Evolutionary conservation across 306 rosid species (phyloP), one percentile per base, ranked within the genome.

Genomic region (Trichosanthes truncata): DNA sequence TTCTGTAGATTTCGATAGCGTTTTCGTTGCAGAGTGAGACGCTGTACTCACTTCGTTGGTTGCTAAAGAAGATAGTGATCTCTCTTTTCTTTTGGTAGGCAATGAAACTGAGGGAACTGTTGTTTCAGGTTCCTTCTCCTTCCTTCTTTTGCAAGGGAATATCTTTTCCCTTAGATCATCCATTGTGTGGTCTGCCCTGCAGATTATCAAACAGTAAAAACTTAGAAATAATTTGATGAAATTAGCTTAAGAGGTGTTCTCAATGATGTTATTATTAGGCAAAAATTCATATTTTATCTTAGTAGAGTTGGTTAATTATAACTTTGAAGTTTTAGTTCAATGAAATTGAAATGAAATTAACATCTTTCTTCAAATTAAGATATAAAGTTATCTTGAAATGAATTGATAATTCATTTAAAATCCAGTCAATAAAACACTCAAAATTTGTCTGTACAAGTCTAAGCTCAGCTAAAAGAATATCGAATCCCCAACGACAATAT

Each of bases 161-260:
- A 91, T 81, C 86, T 93, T 96, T 74, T 89, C 87, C 87, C 97
- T 91, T 46, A 93, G 83, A 82, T 96, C 99, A 87, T 96, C 98
- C 87, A 96, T 80, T 86, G 89, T 93, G 84, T 93, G 98, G 88
- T 96, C 99, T 67, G 97, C 97, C 94, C 99, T 96, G 96, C 79
- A 85, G 21, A 45, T 46, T 46, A 13, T 48, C 43, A 48, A 72
- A 72, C 77, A 3, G 21, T 31, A 35, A 65, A 35, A 65, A 35
- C 43, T 12, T 45, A 81, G 63, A 76, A 81, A 81, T 53, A 79
- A 25, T n/a, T 26, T 7, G 12, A 40, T 21, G 36, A 18, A 65
- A 35, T 61, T 61, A 29, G 15, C 40, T 1, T 9, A 57, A 45
- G 14, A 57, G 14, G 63, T 57, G 14, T 57, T 57, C n/a, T 55